phyloP scores from a whole-genome alignment of 371 early-diverging fungal genomes.

The Lichtheimia corymbifera region DNA sequence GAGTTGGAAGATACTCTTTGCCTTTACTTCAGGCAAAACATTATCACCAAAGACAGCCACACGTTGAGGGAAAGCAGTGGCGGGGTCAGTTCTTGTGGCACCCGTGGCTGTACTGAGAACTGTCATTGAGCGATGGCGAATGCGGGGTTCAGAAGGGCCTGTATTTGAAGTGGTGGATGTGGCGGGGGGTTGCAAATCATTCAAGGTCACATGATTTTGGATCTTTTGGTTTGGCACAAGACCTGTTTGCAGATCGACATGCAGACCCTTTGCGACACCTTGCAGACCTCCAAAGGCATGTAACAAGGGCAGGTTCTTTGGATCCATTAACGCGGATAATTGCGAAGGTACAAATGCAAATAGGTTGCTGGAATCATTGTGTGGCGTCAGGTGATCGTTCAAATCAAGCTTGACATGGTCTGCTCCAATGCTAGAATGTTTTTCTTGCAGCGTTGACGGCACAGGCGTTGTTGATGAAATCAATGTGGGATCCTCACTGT shows the following conservation, averaged over 20 bases:
- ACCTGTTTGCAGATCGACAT: constrained; percentile 52
- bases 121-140: constrained; percentile 16
- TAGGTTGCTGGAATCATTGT: constrained; percentile 48
- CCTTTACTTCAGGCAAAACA: constrained; percentile 65
- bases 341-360: constrained; percentile 58
- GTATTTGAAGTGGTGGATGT: not conserved
- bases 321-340: constrained; percentile 56
- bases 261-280: constrained; percentile 59
- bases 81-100: constrained; percentile 10
- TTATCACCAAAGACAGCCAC: constrained; percentile 62
- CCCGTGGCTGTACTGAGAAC: constrained; percentile 11
- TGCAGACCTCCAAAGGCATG: constrained; percentile 47
- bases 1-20: constrained; percentile 68
- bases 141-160: constrained; percentile 4
- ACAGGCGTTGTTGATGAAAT: constrained; percentile 11
- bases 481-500: constrained; percentile 20
- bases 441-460: constrained; percentile 11
- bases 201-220: constrained; percentile 18
- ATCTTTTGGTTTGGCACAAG: constrained; percentile 33
- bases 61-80: constrained; percentile 35
- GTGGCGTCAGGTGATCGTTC: constrained; percentile 29
- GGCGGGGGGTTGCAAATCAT: constrained; percentile 18
- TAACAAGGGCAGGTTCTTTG: constrained; percentile 54
- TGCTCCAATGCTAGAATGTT: not conserved
- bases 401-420: constrained; percentile 19